These are phyloP conservation scores for Rhizophagus sp. DNA, from an alignment of 192 early-diverging fungal species.

Conservation along the genomic window DNA sequence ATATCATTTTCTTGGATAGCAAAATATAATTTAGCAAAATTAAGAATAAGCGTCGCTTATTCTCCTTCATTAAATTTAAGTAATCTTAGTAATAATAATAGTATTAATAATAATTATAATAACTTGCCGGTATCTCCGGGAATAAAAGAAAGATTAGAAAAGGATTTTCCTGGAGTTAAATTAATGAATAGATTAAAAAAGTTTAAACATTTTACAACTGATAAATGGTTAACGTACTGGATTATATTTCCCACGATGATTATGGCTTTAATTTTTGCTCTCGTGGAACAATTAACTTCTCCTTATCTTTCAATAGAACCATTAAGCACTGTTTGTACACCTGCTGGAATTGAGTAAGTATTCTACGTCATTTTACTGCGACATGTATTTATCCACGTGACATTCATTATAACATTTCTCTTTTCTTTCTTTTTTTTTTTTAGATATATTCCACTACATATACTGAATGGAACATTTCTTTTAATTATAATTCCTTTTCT, in stretches of 20 bases:
- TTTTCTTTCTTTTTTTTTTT: background rate
- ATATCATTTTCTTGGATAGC: constrained; percentile 21
- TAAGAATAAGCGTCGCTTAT: constrained; percentile 1
- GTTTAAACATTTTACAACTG: constrained; percentile 10
- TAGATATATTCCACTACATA: constrained; percentile 1
- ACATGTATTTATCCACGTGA: background rate
- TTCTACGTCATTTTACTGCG: background rate
- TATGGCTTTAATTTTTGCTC: background rate
- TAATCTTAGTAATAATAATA: background rate
- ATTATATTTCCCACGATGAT: background rate
- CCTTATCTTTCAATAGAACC: background rate
- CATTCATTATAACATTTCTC: background rate
- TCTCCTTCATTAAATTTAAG: background rate
- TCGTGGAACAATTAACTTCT: background rate
- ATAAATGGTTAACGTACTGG: constrained; percentile 23
- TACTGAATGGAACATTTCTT: background rate
- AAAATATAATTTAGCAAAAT: constrained; percentile 27
- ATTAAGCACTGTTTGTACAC: background rate
- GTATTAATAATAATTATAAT: background rate
- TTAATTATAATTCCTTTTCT: background rate
- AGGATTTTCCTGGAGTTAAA: background rate
- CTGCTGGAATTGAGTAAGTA: background rate
- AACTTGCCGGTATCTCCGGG: background rate
- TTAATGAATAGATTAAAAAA: constrained; percentile 14
- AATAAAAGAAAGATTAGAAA: background rate